Percentiles rank a stretch among this genome's conserved stretches.
These are phyloP conservation scores for Clohesyomyces aquaticus DNA, from an alignment of 495 filamentous ascomycete genomes.

Conservation along the genomic window DNA sequence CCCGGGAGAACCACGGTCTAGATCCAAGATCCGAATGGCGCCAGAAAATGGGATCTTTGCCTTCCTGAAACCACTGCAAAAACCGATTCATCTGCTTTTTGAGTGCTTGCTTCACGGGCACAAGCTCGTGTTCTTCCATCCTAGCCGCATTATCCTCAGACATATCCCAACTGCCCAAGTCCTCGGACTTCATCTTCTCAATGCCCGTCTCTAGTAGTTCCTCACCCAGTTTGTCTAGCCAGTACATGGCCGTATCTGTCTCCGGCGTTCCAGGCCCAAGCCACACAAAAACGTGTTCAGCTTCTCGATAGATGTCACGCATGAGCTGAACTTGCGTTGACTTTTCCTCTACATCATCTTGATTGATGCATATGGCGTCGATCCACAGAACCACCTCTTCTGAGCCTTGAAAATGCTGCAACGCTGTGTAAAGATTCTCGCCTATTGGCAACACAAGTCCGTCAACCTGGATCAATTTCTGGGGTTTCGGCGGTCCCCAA, in stretches of 20 bases:
- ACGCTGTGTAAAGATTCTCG: constrained; percentile 1
- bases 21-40: constrained; percentile 10
- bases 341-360: constrained; percentile 37
- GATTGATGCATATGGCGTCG: constrained; percentile 46
- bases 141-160: neutral
- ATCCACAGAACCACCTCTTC: constrained; percentile 6
- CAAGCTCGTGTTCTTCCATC: neutral
- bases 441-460: neutral
- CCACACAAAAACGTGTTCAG: constrained; percentile 40
- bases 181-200: neutral
- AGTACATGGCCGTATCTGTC: constrained; percentile 7
- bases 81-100: neutral
- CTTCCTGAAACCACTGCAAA: neutral
- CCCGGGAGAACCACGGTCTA: constrained; percentile 15
- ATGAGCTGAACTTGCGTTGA: constrained; percentile 42
- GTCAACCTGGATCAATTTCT: constrained; percentile 1
- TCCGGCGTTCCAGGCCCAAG: constrained; percentile 43
- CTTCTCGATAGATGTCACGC: constrained; percentile 39
- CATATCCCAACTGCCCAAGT: constrained; percentile 6
- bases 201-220: neutral
- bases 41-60: constrained; percentile 14
- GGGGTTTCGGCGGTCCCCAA: constrained; percentile 9
- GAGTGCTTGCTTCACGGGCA: neutral
- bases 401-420: neutral
- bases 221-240: constrained; percentile 13